phyloP scores from a whole-genome alignment of 2,329 filamentous ascomycete genomes.

The Passalora sequoiae region DNA sequence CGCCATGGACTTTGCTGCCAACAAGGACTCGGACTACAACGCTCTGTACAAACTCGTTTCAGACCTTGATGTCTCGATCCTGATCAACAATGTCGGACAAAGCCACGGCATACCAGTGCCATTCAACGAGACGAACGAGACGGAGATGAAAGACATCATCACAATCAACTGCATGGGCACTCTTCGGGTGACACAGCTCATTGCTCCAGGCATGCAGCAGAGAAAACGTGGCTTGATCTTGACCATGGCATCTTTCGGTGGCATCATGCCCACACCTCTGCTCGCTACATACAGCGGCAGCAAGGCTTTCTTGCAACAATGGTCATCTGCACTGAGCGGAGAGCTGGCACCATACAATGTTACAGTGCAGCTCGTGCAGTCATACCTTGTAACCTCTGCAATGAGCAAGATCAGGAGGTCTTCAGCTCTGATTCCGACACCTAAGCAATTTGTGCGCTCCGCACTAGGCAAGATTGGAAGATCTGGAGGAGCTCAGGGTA shows the following conservation, averaged over 20 bases:
- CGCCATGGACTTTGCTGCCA: constrained; percentile 85
- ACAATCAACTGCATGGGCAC: constrained; percentile 93
- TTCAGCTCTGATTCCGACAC: constrained; percentile 71
- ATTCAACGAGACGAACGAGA: constrained; percentile 71
- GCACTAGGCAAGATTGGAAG: constrained; percentile 75
- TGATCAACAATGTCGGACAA: constrained; percentile 96
- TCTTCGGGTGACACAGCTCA: constrained; percentile 76
- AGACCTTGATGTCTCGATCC: constrained; percentile 66
- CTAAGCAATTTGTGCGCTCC: constrained; percentile 74
- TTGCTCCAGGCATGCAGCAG: constrained; percentile 77
- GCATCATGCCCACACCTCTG: constrained; percentile 83
- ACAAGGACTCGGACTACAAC: constrained; percentile 75
- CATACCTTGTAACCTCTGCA: constrained; percentile 87
- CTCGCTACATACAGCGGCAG: constrained; percentile 94
- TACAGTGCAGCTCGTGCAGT: constrained; percentile 84
- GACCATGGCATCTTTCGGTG: constrained; percentile 96
- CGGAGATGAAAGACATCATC: constrained; percentile 84
- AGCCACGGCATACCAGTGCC: constrained; percentile 89
- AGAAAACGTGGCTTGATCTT: constrained; percentile 84
- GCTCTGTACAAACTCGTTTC: constrained; percentile 63
- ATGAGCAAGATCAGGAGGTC: constrained; percentile 93
- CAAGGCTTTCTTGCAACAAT: constrained; percentile 97
- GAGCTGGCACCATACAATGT: constrained; percentile 78
- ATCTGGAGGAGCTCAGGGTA: constrained; percentile 69
- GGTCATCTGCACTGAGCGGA: constrained; percentile 78